Evolutionary conservation across 176 grass and related monocot genomes (phyloP), one percentile per base, ranked within the genome.

Genomic region (Thalia dealbata): DNA sequence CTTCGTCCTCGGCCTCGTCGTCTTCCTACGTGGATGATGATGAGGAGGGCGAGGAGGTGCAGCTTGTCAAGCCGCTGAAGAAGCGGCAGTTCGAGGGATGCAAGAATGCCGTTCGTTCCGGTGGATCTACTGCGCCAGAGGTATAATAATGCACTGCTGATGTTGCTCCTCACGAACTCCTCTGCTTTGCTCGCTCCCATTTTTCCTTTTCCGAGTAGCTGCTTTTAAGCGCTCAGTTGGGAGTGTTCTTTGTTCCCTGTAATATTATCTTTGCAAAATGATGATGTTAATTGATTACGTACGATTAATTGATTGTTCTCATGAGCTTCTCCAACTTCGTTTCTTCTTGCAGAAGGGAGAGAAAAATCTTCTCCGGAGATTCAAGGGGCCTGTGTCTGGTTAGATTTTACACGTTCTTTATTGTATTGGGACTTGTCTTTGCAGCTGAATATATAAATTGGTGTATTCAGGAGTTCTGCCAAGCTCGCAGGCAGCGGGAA

Each of bases 1-100:
- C 55, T 21, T 79, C 41, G 52, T 60, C 55, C 15, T 42, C 67
- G 2, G 21, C 52, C 58, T 62, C 59, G 78, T 83, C 83, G 27
- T 84, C 83, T 44, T 84, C 83, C 21, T 73, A 69, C 13, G 83
- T 58, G 62, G 79, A 77, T 64, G 81, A 52, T 18, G 86, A 77
- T 67, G 90, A 91, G 26, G 95, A 91, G 44, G 25, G 18, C 12
- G 46, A 52, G 45, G 22, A 7, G 66, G 23, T 28, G 61, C 12
- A 64, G 25, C 78, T 82, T 61, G 77, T 88, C 73, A 93, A 91
- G 79, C 95, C 95, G 68, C 83, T 82, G 54, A 99, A 99, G 86
- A 99, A 99, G 88, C 86, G 90, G 73, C 83, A 83, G 83, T 93
- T 95, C 76, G 87, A 88, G 67, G 73, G 76, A 45, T 84, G 67